A percentile compares a stretch with the other conserved stretches of the same genome.
These are phyloP conservation scores for Ogataea paradorogensis DNA, from an alignment of 805 yeast species.

Conservation along the genomic window DNA sequence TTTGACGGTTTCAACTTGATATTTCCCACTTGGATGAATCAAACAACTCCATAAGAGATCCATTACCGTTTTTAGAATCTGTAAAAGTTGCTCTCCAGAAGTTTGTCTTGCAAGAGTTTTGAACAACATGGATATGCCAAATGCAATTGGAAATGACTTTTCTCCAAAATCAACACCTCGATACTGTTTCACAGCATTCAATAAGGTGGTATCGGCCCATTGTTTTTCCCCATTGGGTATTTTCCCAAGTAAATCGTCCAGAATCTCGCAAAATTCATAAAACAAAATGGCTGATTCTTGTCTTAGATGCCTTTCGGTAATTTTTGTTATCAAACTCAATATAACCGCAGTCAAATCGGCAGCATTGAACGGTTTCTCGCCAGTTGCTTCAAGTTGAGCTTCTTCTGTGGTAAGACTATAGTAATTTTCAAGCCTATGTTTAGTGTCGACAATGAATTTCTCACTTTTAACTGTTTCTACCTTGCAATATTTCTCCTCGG, in stretches of 20 bases:
- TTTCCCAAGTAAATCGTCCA: conserved; percentile 38
- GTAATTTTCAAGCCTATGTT: conserved; percentile 15
- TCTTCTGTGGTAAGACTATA: conserved; percentile 13
- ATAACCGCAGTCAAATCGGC: conserved; percentile 44
- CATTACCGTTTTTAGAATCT: conserved; percentile 40
- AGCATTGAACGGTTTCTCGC: conserved; percentile 25
- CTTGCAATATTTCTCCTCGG: conserved; percentile 23
- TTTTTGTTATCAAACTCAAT: conserved; percentile 30
- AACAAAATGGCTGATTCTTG: conserved; percentile 21
- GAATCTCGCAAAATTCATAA: conserved; percentile 34
- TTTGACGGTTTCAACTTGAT: conserved; percentile 70
- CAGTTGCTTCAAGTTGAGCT: conserved; percentile 2
- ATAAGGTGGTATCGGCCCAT: conserved; percentile 31
- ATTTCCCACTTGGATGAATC: conserved; percentile 44
- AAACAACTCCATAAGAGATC: conserved; percentile 56
- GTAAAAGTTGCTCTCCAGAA: conserved; percentile 34
- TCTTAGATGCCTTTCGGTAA: conserved; percentile 18
- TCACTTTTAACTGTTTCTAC: conserved; percentile 6
- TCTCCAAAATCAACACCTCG: conserved; percentile 14
- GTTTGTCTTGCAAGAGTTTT: conserved; percentile 33
- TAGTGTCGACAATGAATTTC: conserved; percentile 12
- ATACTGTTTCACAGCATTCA: conserved; percentile 30
- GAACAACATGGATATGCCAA: conserved; percentile 43
- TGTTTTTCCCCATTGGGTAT: conserved; percentile 39
- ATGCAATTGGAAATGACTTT: conserved; percentile 33